Conservation (phyloP, 768 basidiomycete species). For the Gymnopilus dilepis region DNA sequence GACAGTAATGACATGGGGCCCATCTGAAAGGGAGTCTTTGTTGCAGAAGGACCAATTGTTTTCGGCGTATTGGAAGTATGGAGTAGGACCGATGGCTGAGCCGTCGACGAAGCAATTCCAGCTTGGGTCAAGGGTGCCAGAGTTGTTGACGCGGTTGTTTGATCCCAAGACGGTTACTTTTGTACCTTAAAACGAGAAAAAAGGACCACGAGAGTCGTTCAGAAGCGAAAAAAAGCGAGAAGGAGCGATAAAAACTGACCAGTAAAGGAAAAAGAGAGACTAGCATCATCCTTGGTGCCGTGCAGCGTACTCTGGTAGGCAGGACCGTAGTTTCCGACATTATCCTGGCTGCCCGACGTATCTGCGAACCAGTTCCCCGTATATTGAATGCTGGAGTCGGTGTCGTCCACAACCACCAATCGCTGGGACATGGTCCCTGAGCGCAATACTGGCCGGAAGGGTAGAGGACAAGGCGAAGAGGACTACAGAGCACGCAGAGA, state of each 20-base stretch:
- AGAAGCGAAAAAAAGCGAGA: neutral
- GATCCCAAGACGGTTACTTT: constrained; percentile 23
- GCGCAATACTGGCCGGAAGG: neutral
- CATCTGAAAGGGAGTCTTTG: constrained; percentile 24
- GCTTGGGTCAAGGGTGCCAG: constrained; percentile 25
- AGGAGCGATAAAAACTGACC: constrained; percentile 26
- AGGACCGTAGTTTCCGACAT: constrained; percentile 37
- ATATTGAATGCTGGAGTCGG: constrained; percentile 36
- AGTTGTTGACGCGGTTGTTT: constrained; percentile 23
- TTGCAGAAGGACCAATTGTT: constrained; percentile 33
- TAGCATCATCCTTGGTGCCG: constrained; percentile 33
- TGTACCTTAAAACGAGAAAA: constrained; percentile 14
- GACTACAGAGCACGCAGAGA: neutral
- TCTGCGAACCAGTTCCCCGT: constrained; percentile 37
- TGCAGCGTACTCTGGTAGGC: constrained; percentile 36
- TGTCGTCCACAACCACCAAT: constrained; percentile 41
- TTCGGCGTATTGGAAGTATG: constrained; percentile 22
- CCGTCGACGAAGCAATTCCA: constrained; percentile 33
- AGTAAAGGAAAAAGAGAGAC: constrained; percentile 34
- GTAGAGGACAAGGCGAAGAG: neutral
- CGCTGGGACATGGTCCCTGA: constrained; percentile 22
- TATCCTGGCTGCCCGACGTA: constrained; percentile 30
- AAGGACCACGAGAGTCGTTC: neutral
- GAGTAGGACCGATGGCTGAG: constrained; percentile 25
- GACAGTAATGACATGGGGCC: constrained; percentile 30